A percentile compares a stretch with the other conserved stretches of the same genome.
phyloP scores from a whole-genome alignment of 2,329 filamentous ascomycete genomes.

The Moelleriella libera region DNA sequence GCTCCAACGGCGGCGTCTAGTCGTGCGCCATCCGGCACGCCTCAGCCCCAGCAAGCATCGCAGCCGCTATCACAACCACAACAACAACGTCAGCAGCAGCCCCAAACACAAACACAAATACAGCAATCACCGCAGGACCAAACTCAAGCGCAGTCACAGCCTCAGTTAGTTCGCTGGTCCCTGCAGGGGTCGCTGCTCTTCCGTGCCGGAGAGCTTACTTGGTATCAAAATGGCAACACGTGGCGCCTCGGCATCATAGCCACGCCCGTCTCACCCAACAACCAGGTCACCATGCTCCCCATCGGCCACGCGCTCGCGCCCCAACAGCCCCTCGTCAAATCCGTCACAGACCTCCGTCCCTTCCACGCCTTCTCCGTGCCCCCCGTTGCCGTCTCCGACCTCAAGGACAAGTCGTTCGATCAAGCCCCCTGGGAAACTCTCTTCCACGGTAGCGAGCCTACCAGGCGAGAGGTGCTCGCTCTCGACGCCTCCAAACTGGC shows the following conservation, averaged over 20 bases:
- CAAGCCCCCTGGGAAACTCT: slow-evolving; percentile 27
- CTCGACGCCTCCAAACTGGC: slow-evolving; percentile 38
- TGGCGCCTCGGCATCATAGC: slow-evolving; percentile 34
- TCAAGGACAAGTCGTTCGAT: slow-evolving; percentile 25
- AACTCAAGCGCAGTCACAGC: slow-evolving; percentile 9
- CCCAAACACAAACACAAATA: slow-evolving; percentile 2
- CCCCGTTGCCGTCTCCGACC: slow-evolving; percentile 20
- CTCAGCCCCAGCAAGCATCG: background rate
- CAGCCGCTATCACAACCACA: slow-evolving; percentile 3
- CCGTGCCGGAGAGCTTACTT: slow-evolving; percentile 33
- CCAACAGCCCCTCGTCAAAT: slow-evolving; percentile 23
- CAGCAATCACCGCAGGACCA: slow-evolving; percentile 3
- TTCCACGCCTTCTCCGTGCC: slow-evolving; percentile 39
- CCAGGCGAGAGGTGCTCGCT: slow-evolving; percentile 25
- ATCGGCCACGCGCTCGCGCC: slow-evolving; percentile 23
- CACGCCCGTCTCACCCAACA: slow-evolving; percentile 10
- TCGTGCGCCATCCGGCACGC: background rate
- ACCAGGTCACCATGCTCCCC: slow-evolving; percentile 23
- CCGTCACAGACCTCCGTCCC: slow-evolving; percentile 28
- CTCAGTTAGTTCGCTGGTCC: slow-evolving; percentile 12
- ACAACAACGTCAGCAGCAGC: slow-evolving; percentile 4
- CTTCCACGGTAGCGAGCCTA: slow-evolving; percentile 18
- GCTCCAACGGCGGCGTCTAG: too few relatives aligned
- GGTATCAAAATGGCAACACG: slow-evolving; percentile 30
- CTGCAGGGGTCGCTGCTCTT: slow-evolving; percentile 24